Evolutionary conservation across 768 basidiomycete species (phyloP).

Genomic region (Cyclocybe aegerita): DNA sequence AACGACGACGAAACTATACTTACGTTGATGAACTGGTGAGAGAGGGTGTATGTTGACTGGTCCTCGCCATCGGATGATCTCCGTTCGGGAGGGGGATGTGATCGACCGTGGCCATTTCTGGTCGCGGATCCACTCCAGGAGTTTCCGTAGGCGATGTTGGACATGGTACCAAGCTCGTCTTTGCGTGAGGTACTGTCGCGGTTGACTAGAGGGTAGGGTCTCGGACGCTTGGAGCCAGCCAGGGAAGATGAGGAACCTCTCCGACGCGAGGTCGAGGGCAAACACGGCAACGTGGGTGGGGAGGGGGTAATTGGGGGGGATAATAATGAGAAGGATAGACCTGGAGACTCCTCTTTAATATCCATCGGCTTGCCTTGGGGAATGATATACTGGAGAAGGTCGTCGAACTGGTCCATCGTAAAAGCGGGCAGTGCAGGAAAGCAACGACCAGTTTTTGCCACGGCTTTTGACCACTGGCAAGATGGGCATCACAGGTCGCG

Average conservation of each 20-base stretch:
- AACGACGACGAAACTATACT: neutral
- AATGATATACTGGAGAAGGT: constrained; percentile 30
- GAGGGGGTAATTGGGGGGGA: constrained; percentile 32
- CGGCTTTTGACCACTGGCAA: constrained; percentile 19
- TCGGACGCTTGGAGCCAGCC: constrained; percentile 34
- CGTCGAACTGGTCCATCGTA: constrained; percentile 37
- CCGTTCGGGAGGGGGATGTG: constrained; percentile 31
- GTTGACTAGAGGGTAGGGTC: constrained; percentile 34
- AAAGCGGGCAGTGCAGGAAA: constrained; percentile 42
- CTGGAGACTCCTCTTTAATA: constrained; percentile 49
- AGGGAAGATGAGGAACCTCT: constrained; percentile 29
- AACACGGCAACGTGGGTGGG: constrained; percentile 24
- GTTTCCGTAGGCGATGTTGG: constrained; percentile 30
- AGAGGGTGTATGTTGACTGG: constrained; percentile 27
- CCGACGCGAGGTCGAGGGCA: constrained; percentile 28
- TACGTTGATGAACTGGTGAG: constrained; percentile 37
- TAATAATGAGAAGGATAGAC: constrained; percentile 34
- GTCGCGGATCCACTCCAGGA: constrained; percentile 27
- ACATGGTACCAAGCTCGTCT: constrained; percentile 34
- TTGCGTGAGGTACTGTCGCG: constrained; percentile 27
- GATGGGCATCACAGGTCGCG: constrained; percentile 15
- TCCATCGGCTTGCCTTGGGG: constrained; percentile 19
- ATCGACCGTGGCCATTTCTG: constrained; percentile 30
- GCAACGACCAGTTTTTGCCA: constrained; percentile 19
- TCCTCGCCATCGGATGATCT: constrained; percentile 39